Conservation (phyloP, 1,284 basidiomycete genomes). For the Malassezia psittaci region DNA sequence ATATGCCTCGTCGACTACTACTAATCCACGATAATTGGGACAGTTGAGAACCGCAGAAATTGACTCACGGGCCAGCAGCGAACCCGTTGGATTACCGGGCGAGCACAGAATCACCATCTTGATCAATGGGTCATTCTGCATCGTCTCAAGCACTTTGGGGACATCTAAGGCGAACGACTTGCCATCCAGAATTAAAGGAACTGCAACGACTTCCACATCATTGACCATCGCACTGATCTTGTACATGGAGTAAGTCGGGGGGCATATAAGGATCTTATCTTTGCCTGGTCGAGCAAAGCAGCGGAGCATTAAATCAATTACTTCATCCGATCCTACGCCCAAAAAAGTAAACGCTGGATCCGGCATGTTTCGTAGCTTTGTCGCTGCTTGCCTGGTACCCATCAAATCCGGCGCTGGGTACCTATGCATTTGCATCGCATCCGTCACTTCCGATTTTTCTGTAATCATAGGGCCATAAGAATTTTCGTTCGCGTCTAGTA, state of each 20-base stretch:
- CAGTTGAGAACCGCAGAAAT: conserved; percentile 69
- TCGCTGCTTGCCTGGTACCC: conserved; percentile 67
- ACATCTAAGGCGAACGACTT: conserved; percentile 65
- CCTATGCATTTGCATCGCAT: conserved; percentile 56
- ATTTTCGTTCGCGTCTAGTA: conserved; percentile 98
- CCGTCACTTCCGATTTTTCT: not conserved
- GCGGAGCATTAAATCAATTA: conserved; percentile 87
- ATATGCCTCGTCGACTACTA: conserved; percentile 94
- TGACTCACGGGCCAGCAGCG: conserved; percentile 64
- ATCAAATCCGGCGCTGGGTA: conserved; percentile 78
- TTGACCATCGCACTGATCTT: conserved; percentile 87
- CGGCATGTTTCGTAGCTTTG: conserved; percentile 52
- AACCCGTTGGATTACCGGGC: conserved; percentile 93
- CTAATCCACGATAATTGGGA: conserved; percentile 72
- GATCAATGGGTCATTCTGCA: conserved; percentile 51
- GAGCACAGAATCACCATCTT: conserved; percentile 93
- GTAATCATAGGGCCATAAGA: conserved; percentile 61
- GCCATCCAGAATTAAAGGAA: conserved; percentile 63
- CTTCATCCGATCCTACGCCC: conserved; percentile 92
- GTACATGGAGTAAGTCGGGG: conserved; percentile 99
- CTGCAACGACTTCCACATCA: conserved; percentile 73
- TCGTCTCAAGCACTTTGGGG: conserved; percentile 24
- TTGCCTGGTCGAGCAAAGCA: conserved; percentile 70
- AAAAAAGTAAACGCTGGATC: conserved; percentile 63
- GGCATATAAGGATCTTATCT: conserved; percentile 60